A percentile compares a stretch with the other conserved stretches of the same genome.
Evolutionary conservation across 805 yeast species (phyloP).

Genomic region (Candida khao-thaluensis): DNA sequence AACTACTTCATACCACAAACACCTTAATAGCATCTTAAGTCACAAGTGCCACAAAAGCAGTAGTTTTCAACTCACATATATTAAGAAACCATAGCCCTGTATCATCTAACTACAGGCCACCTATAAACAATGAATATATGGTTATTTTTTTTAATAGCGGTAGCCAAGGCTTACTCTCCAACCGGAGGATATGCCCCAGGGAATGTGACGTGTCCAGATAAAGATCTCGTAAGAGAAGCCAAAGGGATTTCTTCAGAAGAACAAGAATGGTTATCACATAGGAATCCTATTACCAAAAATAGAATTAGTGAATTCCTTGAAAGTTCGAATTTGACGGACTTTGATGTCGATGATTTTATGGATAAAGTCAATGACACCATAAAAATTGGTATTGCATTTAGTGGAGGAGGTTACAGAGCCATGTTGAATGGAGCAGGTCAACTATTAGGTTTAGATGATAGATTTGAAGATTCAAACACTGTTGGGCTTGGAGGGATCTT

Average conservation of each 20-base stretch:
- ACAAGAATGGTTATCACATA: slow-evolving; percentile 48
- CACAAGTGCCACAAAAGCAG: too few species aligned
- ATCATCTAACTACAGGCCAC: background rate
- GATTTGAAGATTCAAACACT: slow-evolving; percentile 53
- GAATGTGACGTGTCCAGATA: slow-evolving; percentile 50
- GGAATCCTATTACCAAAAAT: slow-evolving; percentile 47
- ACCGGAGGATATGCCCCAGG: slow-evolving; percentile 59
- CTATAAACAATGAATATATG: slow-evolving; percentile 4
- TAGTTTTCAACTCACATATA: too few species aligned
- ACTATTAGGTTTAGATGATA: slow-evolving; percentile 72
- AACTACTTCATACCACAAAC: too few species aligned
- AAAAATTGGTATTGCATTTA: slow-evolving; percentile 35
- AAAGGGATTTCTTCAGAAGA: slow-evolving; percentile 46
- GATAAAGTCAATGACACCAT: slow-evolving; percentile 26
- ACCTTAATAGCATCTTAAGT: too few species aligned
- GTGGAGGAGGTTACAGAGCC: slow-evolving; percentile 83
- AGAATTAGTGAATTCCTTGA: slow-evolving; percentile 47
- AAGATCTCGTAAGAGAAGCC: slow-evolving; percentile 47
- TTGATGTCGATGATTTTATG: slow-evolving; percentile 44
- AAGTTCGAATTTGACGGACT: slow-evolving; percentile 46
- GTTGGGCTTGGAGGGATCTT: slow-evolving; percentile 74
- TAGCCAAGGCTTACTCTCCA: slow-evolving; percentile 6
- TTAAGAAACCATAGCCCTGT: too few species aligned
- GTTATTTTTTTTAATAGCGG: background rate
- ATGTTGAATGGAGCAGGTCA: slow-evolving; percentile 87